Base-by-base conservation (phyloP, 2,329 filamentous ascomycete genomes). In the Colletotrichum destructivum region DNA sequence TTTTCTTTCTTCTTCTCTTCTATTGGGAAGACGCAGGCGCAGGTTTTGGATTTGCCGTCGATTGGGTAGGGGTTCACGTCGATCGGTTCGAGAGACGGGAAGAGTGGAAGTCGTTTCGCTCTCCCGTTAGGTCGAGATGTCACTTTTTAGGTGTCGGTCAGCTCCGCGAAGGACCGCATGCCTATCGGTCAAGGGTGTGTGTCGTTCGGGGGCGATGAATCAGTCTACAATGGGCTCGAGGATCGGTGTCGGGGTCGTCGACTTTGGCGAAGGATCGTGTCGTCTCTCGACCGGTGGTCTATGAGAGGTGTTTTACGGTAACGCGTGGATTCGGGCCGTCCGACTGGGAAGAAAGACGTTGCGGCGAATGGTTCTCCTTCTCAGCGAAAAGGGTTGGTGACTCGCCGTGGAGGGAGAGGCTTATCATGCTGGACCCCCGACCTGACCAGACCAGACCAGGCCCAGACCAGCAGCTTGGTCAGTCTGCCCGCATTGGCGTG, bases 371-470 rank as follows among this genome's bases (percentile, higher is more conserved):
- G 60, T n/a, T 47, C 18, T 40, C 66, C 42, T 57, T 57, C 38
- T 57, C 44, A 52, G 42, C 61, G 51, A 62, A 62, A 66, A 62
- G 67, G 66, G 70, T 62, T 66, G 70, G 49, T 42, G 47, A 69
- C 47, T 69, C 67, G 61, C 26, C 49, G 18, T 47, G 55, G 38
- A 62, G 40, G 56, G 55, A 57, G 61, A 72, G 55, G 72, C 72
- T 72, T 73, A 73, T 73, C 69, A 69, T 68, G 69, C 67, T 63
- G 54, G 52, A 51, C 23, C 55, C 57, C 56, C 44, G 59, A 52
- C 49, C 40, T 49, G 63, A 31, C 61, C 38, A 51, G 38, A 23
- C 35, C 54, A 56, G 54, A 56, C 35, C 54, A 56, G 31, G 42
- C 16, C 42, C 13, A 18, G 35, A 38, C 35, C 54, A n/a, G 54